Base-by-base conservation (phyloP, 345 rosid species). In the Rhizophora apiculata region DNA sequence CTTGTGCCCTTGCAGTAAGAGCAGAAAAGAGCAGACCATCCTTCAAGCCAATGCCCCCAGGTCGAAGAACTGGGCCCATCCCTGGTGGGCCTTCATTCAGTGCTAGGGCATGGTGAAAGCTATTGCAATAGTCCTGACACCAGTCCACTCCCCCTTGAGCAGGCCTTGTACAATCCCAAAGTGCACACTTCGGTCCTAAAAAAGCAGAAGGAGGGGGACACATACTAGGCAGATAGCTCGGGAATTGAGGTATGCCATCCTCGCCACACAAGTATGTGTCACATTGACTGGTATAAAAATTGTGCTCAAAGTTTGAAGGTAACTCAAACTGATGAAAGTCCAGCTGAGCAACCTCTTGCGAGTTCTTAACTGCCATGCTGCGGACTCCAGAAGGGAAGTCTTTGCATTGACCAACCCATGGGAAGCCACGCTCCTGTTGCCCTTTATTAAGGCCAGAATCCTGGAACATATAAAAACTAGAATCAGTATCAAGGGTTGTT, bases 151-250 rank as follows among this genome's bases (percentile, higher is more conserved):
- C 81, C 30, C 76, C 97, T 80, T 86, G 98, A 74, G 93, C 90
- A 63, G 99, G 99, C 76, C 99, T 82, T 22, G 98, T 91, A 62
- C 99, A 95, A 79, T 95, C 99, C 99, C 98, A 96, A 77, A 96
- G 98, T 1, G 98, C 90, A 79, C 99, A 96, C 78, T 87, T 96
- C 18, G 99, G 98, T 55, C 99, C 98, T 69, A 96, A 74, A 83
- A 90, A 96, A 39, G 99, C 99, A 68, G 98, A 85, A 19, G 96
- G 93, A 18, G 97, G 97, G 53, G 85, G 98, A 64, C 84, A 90
- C 54, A 88, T 80, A 52, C 87, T 82, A 54, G 91, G 91, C 34
- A 89, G 75, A 72, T 85, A 87, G 62, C 80, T 68, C 64, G 90
- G 76, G 71, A 85, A 72, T 66, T 87, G 85, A 72, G 73, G 79